These are phyloP conservation scores for Colletotrichum lupini DNA, from an alignment of 2,329 filamentous ascomycete genomes.

Conservation along the genomic window DNA sequence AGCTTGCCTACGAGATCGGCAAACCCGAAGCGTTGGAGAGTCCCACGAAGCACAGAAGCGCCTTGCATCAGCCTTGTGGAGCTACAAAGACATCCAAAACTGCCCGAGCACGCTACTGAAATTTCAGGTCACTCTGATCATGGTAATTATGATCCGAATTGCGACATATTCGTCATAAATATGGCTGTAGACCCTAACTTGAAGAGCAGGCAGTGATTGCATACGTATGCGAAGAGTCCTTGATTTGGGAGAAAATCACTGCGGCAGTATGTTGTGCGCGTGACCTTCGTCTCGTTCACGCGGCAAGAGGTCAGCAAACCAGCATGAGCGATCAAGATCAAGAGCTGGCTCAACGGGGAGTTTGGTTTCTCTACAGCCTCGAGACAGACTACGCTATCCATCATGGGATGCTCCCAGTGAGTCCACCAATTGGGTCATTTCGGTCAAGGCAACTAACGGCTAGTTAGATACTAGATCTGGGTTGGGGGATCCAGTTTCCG, in stretches of 20 bases:
- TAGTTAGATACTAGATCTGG: slow-evolving; percentile 15
- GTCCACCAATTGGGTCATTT: background rate
- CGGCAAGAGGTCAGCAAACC: slow-evolving; percentile 7
- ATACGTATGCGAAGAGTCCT: slow-evolving; percentile 19
- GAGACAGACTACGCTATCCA: slow-evolving; percentile 25
- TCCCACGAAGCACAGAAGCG: background rate
- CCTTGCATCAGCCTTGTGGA: background rate
- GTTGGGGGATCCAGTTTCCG: slow-evolving; percentile 14
- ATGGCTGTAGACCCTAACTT: background rate
- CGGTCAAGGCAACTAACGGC: background rate
- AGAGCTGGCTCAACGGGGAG: slow-evolving; percentile 10
- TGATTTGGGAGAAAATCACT: slow-evolving; percentile 22
- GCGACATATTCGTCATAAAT: background rate
- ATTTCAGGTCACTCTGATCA: slow-evolving; percentile 6
- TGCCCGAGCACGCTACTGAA: slow-evolving; percentile 15
- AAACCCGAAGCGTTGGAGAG: background rate
- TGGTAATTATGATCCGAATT: background rate
- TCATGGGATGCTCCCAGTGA: slow-evolving; percentile 27
- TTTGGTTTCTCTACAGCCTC: slow-evolving; percentile 31
- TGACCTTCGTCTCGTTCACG: slow-evolving; percentile 26
- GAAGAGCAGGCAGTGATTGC: slow-evolving; percentile 12
- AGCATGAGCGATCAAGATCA: slow-evolving; percentile 22
- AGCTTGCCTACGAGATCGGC: background rate
- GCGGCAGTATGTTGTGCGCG: slow-evolving; percentile 24
- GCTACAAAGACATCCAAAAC: background rate